phyloP scores from a whole-genome alignment of 768 basidiomycete genomes.

The Cyclocybe aegerita region DNA sequence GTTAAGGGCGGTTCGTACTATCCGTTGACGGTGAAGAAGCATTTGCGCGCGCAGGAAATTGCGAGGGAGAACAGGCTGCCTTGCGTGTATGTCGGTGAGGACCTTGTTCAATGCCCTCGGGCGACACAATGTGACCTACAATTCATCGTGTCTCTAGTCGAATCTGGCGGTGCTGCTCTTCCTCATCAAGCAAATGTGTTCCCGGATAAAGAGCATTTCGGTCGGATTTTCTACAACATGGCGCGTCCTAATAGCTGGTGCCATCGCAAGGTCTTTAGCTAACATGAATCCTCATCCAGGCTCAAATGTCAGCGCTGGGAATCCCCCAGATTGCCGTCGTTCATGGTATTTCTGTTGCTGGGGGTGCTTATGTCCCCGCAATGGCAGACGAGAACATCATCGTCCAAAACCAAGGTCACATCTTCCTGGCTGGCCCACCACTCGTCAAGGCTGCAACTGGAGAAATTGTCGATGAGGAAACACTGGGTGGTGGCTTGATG shows the following conservation, averaged over 20 bases:
- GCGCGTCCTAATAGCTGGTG: conserved; percentile 34
- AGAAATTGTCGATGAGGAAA: conserved; percentile 90
- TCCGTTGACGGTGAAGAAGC: conserved; percentile 93
- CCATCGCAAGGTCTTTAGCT: not conserved
- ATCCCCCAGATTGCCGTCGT: conserved; percentile 93
- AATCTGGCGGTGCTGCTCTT: conserved; percentile 91
- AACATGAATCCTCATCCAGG: conserved; percentile 37
- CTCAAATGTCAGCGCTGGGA: conserved; percentile 89
- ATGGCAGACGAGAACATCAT: conserved; percentile 97
- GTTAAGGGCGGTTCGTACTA: conserved; percentile 94
- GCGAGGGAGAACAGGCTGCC: conserved; percentile 89
- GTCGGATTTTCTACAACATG: conserved; percentile 97
- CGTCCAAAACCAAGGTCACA: conserved; percentile 86
- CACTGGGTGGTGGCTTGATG: conserved; percentile 88
- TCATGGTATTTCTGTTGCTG: conserved; percentile 93
- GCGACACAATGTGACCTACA: not conserved
- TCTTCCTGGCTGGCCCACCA: conserved; percentile 94
- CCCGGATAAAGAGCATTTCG: conserved; percentile 94
- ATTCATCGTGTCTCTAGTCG: conserved; percentile 49
- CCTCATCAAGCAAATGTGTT: conserved; percentile 94
- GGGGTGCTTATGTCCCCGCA: conserved; percentile 92
- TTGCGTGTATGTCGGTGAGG: conserved; percentile 87
- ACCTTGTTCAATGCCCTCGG: not conserved
- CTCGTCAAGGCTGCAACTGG: conserved; percentile 94
- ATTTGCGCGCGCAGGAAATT: conserved; percentile 90